Conservation (phyloP, 2,329 filamentous ascomycete species). For the Bretziella fagacearum region DNA sequence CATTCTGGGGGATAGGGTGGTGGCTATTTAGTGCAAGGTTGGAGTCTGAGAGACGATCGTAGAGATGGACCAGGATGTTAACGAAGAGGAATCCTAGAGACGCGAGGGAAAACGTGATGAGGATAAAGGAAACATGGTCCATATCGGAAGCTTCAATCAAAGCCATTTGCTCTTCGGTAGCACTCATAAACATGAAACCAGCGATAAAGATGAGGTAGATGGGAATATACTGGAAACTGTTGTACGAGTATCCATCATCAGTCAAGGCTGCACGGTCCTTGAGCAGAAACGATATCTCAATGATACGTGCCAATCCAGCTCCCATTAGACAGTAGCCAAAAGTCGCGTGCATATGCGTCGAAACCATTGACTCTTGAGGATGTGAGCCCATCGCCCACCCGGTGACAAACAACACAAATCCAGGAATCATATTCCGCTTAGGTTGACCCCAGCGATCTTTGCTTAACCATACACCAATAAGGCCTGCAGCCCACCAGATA, state of each 20-base stretch:
- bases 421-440: constrained; percentile 84
- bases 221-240: constrained; percentile 40
- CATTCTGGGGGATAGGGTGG: constrained; percentile 15
- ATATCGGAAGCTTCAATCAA: constrained; percentile 57
- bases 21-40: background rate
- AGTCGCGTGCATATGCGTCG: constrained; percentile 69
- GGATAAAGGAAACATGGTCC: constrained; percentile 78
- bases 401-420: constrained; percentile 76
- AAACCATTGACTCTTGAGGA: constrained; percentile 67
- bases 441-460: constrained; percentile 66
- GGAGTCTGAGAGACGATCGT: constrained; percentile 43
- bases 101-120: constrained; percentile 79
- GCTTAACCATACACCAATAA: constrained; percentile 86
- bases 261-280: constrained; percentile 50
- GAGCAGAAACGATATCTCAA: constrained; percentile 82
- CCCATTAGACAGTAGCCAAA: constrained; percentile 96
- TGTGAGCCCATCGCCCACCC: constrained; percentile 94
- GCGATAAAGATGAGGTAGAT: constrained; percentile 67
- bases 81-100: constrained; percentile 84
- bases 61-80: constrained; percentile 71
- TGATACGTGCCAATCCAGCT: constrained; percentile 64
- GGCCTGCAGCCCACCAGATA: constrained; percentile 90
- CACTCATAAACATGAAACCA: constrained; percentile 94
- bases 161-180: constrained; percentile 89
- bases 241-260: constrained; percentile 51